Evolutionary conservation across 2,329 filamentous ascomycete genomes (phyloP).

Genomic region (Fusarium sp.): DNA sequence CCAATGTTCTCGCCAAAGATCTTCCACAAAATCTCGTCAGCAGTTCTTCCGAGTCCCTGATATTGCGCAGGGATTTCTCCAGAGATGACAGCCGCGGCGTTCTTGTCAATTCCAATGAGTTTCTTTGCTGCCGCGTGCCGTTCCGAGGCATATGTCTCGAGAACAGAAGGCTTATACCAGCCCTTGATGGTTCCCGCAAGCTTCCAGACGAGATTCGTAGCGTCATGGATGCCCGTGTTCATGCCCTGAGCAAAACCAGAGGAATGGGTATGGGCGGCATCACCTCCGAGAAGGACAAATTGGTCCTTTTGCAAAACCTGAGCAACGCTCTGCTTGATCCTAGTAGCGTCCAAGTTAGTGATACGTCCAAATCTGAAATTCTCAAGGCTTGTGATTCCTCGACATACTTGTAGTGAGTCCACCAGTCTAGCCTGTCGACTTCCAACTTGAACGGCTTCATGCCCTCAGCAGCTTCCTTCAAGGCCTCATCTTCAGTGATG

Average conservation of each 20-base stretch:
- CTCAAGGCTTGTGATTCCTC: neutral
- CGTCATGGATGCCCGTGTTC: conserved; percentile 64
- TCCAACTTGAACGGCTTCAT: neutral
- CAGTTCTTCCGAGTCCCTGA: conserved; percentile 38
- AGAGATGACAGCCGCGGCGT: conserved; percentile 54
- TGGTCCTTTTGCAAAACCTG: neutral
- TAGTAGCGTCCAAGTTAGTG: neutral
- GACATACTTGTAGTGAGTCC: neutral
- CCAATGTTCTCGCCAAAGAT: conserved; percentile 46
- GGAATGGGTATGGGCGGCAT: conserved; percentile 62
- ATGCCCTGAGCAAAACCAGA: conserved; percentile 62
- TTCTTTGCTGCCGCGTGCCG: conserved; percentile 51
- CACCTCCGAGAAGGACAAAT: conserved; percentile 48
- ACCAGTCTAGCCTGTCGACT: neutral
- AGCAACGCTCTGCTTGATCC: neutral
- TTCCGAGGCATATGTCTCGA: conserved; percentile 55
- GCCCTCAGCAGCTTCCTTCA: neutral
- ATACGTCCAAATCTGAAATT: neutral
- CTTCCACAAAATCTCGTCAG: conserved; percentile 1
- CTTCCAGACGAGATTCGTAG: conserved; percentile 64
- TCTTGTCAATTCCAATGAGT: conserved; percentile 55
- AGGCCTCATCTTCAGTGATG: neutral
- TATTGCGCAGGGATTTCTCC: conserved; percentile 54
- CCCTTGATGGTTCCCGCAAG: conserved; percentile 48
- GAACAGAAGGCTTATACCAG: conserved; percentile 44